Conservation (phyloP, 1,284 basidiomycete genomes). For the Ustilago trichophora region DNA sequence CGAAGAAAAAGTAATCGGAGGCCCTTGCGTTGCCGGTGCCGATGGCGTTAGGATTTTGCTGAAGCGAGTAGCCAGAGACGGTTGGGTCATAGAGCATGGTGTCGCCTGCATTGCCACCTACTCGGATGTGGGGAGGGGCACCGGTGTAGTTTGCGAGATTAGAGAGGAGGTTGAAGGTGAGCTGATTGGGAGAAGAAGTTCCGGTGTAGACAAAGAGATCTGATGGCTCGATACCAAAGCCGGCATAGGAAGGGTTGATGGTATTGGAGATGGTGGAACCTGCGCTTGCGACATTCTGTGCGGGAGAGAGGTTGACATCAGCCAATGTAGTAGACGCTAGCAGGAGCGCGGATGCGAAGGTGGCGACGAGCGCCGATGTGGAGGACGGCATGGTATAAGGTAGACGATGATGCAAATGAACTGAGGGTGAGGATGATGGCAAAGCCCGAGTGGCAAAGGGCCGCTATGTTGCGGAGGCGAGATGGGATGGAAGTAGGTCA, state of each 20-base stretch:
- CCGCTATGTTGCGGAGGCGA: too few species aligned
- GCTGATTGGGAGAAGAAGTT: conserved; percentile 29
- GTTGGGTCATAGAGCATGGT: conserved; percentile 40
- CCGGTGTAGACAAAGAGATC: conserved; percentile 53
- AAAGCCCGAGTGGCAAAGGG: too few species aligned
- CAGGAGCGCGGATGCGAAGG: conserved; percentile 22
- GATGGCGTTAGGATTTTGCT: conserved; percentile 26
- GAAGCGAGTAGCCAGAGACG: conserved; percentile 16
- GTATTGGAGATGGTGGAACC: conserved; percentile 37
- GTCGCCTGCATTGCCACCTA: conserved; percentile 55
- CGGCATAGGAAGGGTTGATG: conserved; percentile 51
- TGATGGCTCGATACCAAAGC: conserved; percentile 57
- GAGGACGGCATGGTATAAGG: conserved; percentile 15
- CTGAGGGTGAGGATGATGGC: too few species aligned
- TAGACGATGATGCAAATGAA: neutral
- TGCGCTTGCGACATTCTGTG: conserved; percentile 12
- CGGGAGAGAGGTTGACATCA: conserved; percentile 31
- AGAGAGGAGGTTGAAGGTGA: conserved; percentile 49
- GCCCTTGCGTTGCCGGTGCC: too few species aligned
- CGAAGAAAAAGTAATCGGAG: conserved; percentile 34
- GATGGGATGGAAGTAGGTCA: too few species aligned
- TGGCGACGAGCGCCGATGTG: conserved; percentile 32
- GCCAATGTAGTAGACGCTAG: conserved; percentile 7
- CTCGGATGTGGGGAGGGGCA: conserved; percentile 48
- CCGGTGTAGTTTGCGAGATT: conserved; percentile 56